Evolutionary conservation across 257 asterid species (phyloP), one percentile per base, ranked within the genome.

Genomic region (Voacanga thouarsii): DNA sequence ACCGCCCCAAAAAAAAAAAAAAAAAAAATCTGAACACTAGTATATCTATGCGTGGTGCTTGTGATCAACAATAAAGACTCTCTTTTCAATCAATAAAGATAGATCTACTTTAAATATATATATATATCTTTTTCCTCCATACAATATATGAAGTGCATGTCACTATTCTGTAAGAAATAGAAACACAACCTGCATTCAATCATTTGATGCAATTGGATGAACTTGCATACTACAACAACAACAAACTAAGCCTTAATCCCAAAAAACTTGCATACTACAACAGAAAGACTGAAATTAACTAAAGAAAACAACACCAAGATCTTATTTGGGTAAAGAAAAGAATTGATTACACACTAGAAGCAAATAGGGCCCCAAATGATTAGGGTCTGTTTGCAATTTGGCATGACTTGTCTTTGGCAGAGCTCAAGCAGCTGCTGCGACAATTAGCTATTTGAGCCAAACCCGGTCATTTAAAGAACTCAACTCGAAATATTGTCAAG

Each of bases 301-400:
- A 61, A 75, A n/a, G 56, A 5, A 7, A 16, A 26, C 21, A 14
- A 53, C 47, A 53, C 43, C 61, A 28, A 15, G 57, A 21, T 39
- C 44, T 77, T 68, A 30, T 67, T 51, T 11, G 12, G 64, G 43
- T 59, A 74, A 41, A 49, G 77, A 57, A 78, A 67, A 77, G 23
- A 30, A 28, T 57, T 47, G 23, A 68, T 14, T 18, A 50, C 41
- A 14, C 43, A 30, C 39, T 28, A 65, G 55, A 47, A 12, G 39
- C 37, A 64, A 11, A 55, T 55, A 18, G 12, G 7, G 53, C 16
- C 19, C 15, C 50, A 21, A 68, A 6, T 0, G 1, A 15, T 63
- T 30, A 28, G 19, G 43, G 28, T 18, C 50, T 18, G 72, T 68
- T 37, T 7, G 72, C 26, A 66, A 59, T 14, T 60, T n/a, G 39